These are phyloP conservation scores for Ceratocystis alfenasii DNA, from an alignment of 2,329 filamentous ascomycete species.

Conservation along the genomic window DNA sequence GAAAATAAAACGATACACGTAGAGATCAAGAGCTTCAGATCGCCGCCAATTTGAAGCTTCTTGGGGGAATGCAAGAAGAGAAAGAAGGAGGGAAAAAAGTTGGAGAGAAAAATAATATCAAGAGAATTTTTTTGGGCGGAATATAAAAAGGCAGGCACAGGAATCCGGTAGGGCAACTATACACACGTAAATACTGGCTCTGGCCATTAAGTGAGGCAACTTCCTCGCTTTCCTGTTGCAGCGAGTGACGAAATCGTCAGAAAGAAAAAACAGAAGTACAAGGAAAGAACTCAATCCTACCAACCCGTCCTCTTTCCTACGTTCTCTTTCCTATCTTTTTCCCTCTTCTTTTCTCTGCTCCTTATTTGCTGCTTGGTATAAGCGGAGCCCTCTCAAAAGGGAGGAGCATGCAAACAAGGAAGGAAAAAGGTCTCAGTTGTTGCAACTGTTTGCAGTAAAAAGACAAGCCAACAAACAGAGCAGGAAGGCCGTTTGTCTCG, in stretches of 20 bases:
- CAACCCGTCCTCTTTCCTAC: not conserved
- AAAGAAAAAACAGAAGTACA: not conserved
- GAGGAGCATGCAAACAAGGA: not conserved
- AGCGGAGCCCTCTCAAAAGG: not conserved
- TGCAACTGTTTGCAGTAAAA: not conserved
- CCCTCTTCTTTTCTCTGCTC: not conserved
- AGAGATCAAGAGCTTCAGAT: not conserved
- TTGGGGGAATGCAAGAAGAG: not conserved
- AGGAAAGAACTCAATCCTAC: conserved; percentile 11
- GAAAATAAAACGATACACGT: not conserved
- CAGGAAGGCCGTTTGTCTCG: not conserved
- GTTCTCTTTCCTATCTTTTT: not conserved
- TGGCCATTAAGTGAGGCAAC: not conserved
- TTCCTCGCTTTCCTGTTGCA: not conserved
- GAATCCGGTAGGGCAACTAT: not conserved
- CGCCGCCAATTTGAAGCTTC: not conserved
- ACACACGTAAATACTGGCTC: not conserved
- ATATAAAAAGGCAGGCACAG: not conserved
- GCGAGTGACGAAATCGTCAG: conserved; percentile 9
- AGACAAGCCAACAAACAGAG: not conserved
- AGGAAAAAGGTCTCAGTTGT: conserved; percentile 2
- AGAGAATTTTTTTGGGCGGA: not conserved
- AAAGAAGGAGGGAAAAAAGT: not conserved
- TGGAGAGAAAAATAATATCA: not conserved
- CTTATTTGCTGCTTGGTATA: not conserved